Evolutionary conservation across 2,329 filamentous ascomycete genomes (phyloP).

Genomic region (Aspergillus puulaauensis): DNA sequence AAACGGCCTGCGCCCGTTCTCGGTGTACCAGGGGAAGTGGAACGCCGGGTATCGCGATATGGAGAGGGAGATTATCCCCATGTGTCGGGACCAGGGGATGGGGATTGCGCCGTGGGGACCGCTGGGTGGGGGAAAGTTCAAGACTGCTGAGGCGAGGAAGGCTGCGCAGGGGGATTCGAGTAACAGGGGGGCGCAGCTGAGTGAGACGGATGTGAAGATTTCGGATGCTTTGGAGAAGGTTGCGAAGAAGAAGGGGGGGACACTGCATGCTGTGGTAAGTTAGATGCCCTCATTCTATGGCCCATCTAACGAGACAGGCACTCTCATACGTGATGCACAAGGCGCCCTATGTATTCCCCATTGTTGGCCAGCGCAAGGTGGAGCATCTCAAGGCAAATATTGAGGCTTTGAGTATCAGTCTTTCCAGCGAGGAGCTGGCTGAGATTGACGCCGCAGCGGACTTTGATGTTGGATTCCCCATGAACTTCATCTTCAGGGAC

Average conservation of each 20-base stretch:
- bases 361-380: conserved; percentile 54
- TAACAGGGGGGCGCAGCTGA: background rate
- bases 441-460: background rate
- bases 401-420: conserved; percentile 50
- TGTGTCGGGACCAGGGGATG: conserved; percentile 16
- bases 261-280: conserved; percentile 11
- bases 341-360: conserved; percentile 54
- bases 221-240: conserved; percentile 14
- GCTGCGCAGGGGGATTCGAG: background rate
- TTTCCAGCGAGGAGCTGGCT: background rate
- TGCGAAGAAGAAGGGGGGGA: conserved; percentile 3
- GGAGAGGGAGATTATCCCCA: conserved; percentile 13
- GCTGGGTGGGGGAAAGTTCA: conserved; percentile 9
- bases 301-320: conserved; percentile 18
- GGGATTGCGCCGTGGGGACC: conserved; percentile 12
- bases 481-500: too few relatives aligned
- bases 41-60: conserved; percentile 9
- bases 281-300: background rate
- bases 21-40: conserved; percentile 13
- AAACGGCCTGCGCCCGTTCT: conserved; percentile 9
- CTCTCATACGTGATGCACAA: conserved; percentile 56
- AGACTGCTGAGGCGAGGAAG: background rate
- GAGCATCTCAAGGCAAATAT: conserved; percentile 58
- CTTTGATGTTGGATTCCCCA: conserved; percentile 2
- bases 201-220: conserved; percentile 6